phyloP scores from a whole-genome alignment of 768 basidiomycete genomes.

The Suillus brevipes region DNA sequence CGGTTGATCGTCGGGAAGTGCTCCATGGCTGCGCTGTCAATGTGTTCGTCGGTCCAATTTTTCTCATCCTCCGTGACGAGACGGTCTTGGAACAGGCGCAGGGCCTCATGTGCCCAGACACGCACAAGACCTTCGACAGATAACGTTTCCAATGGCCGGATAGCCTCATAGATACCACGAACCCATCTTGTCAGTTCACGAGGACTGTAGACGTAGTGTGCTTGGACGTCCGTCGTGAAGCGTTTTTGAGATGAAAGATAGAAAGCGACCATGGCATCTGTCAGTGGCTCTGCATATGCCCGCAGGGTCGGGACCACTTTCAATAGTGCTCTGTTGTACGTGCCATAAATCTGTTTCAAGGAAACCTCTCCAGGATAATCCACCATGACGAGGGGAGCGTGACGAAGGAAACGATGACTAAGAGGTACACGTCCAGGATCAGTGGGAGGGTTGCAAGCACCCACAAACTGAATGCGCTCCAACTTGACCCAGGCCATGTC shows the following conservation, averaged over 20 bases:
- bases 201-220: conserved; percentile 98
- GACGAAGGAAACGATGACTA: conserved; percentile 94
- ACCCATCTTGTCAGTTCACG: conserved; percentile 98
- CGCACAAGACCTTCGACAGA: conserved; percentile 94
- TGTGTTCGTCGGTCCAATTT: conserved; percentile 91
- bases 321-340: conserved; percentile 93
- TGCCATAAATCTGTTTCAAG: conserved; percentile 97
- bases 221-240: conserved; percentile 96
- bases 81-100: conserved; percentile 97
- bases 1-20: conserved; percentile 93
- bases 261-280: conserved; percentile 96
- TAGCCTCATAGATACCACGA: conserved; percentile 95
- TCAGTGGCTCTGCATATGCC: conserved; percentile 90
- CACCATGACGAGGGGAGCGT: conserved; percentile 97
- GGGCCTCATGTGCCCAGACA: conserved; percentile 96
- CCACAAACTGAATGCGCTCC: conserved; percentile 99
- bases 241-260: conserved; percentile 91
- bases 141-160: conserved; percentile 90
- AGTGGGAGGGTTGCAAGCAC: conserved; percentile 98
- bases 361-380: conserved; percentile 98
- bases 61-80: conserved; percentile 92
- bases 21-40: conserved; percentile 78
- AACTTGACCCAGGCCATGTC: conserved; percentile 98
- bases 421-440: conserved; percentile 99
- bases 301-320: conserved; percentile 94